These are phyloP conservation scores for Graphilbum fragrans DNA, from an alignment of 2,329 filamentous ascomycete species.

Conservation along the genomic window DNA sequence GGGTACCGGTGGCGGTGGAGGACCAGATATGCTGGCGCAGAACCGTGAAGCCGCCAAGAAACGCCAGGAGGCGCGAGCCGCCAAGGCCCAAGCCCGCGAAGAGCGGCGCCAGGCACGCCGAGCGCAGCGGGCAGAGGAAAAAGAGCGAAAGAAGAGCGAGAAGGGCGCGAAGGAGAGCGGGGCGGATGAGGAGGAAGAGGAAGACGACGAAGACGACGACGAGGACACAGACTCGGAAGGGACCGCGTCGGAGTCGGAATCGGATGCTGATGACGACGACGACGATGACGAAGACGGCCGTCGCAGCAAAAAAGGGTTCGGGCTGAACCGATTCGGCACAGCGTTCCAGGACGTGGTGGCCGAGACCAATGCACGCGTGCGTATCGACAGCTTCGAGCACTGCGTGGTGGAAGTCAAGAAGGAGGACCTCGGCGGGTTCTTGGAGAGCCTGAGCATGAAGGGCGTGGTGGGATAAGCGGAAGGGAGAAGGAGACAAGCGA, in stretches of 20 bases:
- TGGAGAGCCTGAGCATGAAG: constrained; percentile 88
- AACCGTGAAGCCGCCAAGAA: constrained; percentile 53
- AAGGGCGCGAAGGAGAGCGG: neutral
- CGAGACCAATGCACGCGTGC: constrained; percentile 78
- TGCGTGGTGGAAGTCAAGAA: constrained; percentile 97
- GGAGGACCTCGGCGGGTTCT: constrained; percentile 80
- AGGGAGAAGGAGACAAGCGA: neutral
- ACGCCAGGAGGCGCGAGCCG: constrained; percentile 48
- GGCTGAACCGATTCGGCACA: constrained; percentile 81
- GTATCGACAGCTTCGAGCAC: constrained; percentile 95
- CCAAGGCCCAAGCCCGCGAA: constrained; percentile 50
- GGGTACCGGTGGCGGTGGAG: constrained; percentile 78
- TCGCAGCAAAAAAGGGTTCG: constrained; percentile 37
- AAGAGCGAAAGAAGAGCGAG: constrained; percentile 37
- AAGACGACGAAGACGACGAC: constrained; percentile 22
- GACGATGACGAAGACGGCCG: constrained; percentile 36
- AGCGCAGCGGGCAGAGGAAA: constrained; percentile 48
- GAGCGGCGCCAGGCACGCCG: constrained; percentile 44
- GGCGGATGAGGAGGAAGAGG: neutral
- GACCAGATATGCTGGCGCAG: constrained; percentile 55
- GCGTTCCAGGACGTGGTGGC: constrained; percentile 92
- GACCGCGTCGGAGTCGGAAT: constrained; percentile 26
- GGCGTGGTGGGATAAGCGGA: constrained; percentile 56
- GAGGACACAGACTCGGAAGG: constrained; percentile 27
- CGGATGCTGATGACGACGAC: constrained; percentile 28